Conservation (phyloP, 1,284 basidiomycete genomes). For the Moesziomyces sp. region DNA sequence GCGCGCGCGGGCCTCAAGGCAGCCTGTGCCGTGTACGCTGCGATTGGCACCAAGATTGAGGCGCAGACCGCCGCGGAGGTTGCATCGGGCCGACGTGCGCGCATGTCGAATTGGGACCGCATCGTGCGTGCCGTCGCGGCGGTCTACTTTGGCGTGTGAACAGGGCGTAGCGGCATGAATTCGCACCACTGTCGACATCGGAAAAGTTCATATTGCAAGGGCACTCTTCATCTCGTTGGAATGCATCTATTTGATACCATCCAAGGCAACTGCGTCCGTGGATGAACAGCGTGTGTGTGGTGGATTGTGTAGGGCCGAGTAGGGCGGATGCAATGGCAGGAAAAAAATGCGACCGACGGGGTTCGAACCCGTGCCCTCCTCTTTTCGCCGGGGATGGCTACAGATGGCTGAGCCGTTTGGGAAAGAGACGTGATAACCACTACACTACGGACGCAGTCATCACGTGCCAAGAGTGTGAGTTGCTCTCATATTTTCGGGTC, state of each 20-base stretch:
- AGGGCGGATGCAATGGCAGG: too few species aligned
- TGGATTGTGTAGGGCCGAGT: too few species aligned
- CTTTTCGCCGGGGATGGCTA: neutral
- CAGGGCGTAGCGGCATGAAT: neutral
- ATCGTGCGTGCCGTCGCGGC: constrained; percentile 27
- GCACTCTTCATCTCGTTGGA: too few species aligned
- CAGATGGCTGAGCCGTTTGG: neutral
- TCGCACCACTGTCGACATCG: too few species aligned
- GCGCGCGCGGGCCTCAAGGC: constrained; percentile 53
- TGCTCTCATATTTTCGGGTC: too few species aligned
- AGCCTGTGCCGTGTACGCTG: constrained; percentile 56
- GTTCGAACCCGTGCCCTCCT: constrained; percentile 31
- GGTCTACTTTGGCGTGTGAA: constrained; percentile 38
- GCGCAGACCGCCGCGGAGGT: constrained; percentile 29
- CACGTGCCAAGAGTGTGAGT: too few species aligned
- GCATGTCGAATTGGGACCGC: constrained; percentile 35
- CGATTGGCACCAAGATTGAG: constrained; percentile 45
- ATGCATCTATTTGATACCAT: too few species aligned
- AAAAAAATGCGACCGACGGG: constrained; percentile 19
- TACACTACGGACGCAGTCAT: constrained; percentile 14
- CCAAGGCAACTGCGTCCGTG: too few species aligned
- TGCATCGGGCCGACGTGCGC: constrained; percentile 25
- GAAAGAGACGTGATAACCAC: constrained; percentile 30
- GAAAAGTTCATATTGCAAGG: too few species aligned
- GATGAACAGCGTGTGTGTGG: too few species aligned